Conservation (phyloP, 192 early-diverging fungal species). For the Coemansia biformis region DNA sequence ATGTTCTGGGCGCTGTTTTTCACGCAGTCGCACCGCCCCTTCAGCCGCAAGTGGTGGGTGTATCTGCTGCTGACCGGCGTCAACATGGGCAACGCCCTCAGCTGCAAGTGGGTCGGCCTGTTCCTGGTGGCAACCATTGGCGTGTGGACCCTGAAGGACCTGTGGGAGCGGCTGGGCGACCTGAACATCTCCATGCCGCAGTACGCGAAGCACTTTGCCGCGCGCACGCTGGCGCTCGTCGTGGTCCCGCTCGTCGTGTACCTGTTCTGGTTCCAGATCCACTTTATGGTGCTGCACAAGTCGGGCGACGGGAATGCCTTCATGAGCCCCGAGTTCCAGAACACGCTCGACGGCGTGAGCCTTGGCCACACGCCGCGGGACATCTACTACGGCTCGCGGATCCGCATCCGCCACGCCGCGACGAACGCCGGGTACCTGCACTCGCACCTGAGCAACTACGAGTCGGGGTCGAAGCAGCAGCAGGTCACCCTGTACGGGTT, state of each 20-base stretch:
- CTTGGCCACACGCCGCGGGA: constrained; percentile 45
- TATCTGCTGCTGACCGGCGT: constrained; percentile 83
- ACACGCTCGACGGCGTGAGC: constrained; percentile 64
- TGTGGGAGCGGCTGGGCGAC: constrained; percentile 82
- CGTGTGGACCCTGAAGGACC: constrained; percentile 71
- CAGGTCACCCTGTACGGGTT: constrained; percentile 75
- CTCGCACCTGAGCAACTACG: constrained; percentile 62
- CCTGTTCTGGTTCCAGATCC: constrained; percentile 79
- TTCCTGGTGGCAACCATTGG: constrained; percentile 85
- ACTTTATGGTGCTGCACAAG: constrained; percentile 73
- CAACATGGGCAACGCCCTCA: constrained; percentile 62
- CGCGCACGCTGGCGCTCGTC: constrained; percentile 78
- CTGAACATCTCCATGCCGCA: constrained; percentile 53
- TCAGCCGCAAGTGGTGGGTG: constrained; percentile 68
- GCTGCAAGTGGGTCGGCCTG: constrained; percentile 93
- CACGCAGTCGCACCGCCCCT: constrained; percentile 27
- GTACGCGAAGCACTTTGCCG: constrained; percentile 67
- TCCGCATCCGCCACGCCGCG: constrained; percentile 47
- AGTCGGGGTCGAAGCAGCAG: constrained; percentile 69
- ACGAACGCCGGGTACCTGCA: constrained; percentile 50
- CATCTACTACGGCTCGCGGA: constrained; percentile 46
- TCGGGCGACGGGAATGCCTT: constrained; percentile 89
- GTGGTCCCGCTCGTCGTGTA: constrained; percentile 74
- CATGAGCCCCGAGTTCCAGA: constrained; percentile 86
- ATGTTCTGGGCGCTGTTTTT: constrained; percentile 34